A percentile compares a stretch with the other conserved stretches of the same genome.
Conservation (phyloP, 371 early-diverging fungal species). For the Circinella umbellata region DNA sequence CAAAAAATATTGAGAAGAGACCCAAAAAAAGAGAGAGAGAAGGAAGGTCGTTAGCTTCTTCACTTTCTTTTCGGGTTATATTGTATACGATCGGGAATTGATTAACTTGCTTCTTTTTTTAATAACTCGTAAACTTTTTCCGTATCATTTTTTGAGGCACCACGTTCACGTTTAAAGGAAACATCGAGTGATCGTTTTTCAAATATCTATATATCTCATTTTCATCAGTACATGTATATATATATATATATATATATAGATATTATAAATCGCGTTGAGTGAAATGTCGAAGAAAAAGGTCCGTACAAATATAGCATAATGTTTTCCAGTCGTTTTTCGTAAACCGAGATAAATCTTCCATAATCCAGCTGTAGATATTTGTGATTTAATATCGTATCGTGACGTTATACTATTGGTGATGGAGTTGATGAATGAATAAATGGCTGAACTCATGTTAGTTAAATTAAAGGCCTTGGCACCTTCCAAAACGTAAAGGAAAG, state of each 20-base stretch:
- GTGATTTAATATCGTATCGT: slow-evolving; percentile 54
- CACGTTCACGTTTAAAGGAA: slow-evolving; percentile 54
- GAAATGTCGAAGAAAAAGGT: not conserved
- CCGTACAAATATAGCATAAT: slow-evolving; percentile 68
- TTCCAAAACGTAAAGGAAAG: no score
- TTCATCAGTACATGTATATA: not conserved
- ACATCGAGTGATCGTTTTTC: slow-evolving; percentile 74
- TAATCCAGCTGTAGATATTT: slow-evolving; percentile 62
- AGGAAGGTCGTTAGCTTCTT: no score
- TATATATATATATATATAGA: no score
- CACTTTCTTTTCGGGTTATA: no score
- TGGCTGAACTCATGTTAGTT: slow-evolving; percentile 47
- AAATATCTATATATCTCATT: slow-evolving; percentile 56
- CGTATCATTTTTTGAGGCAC: slow-evolving; percentile 54
- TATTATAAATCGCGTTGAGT: not conserved
- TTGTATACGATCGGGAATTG: no score
- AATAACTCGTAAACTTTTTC: slow-evolving; percentile 64
- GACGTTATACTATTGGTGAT: slow-evolving; percentile 54
- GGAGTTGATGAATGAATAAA: slow-evolving; percentile 56
- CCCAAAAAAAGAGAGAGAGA: no score
- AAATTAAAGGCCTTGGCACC: not conserved
- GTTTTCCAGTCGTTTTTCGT: slow-evolving; percentile 63
- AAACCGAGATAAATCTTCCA: slow-evolving; percentile 73
- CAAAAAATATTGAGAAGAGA: not conserved
- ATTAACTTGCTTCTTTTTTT: slow-evolving; percentile 55